Evolutionary conservation across 306 rosid genomes (phyloP).

Genomic region (Crotalaria pallida): DNA sequence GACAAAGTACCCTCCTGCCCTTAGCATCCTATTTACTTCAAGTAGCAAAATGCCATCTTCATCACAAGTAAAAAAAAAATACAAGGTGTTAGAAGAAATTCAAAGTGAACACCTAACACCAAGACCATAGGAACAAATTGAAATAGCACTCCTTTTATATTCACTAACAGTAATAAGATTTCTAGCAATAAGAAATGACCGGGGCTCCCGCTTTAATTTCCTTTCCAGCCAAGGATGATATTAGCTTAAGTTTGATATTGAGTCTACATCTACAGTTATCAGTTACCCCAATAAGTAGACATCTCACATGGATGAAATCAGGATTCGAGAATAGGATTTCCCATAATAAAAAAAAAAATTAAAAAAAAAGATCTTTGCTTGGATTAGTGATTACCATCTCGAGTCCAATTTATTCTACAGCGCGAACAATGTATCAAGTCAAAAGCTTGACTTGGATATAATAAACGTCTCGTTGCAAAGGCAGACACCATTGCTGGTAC

Average conservation of each 20-base stretch:
- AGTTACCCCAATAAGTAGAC: not conserved
- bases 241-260: not conserved
- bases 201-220: not conserved
- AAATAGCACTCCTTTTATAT: constrained; percentile 9
- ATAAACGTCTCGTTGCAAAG: constrained; percentile 77
- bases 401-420: constrained; percentile 94
- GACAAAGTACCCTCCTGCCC: constrained; percentile 94
- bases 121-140: not conserved
- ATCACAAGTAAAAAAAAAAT: constrained; percentile 25
- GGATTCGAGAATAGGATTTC: not conserved
- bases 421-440: constrained; percentile 96
- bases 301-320: constrained; percentile 13
- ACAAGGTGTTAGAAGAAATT: constrained; percentile 19
- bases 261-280: not conserved
- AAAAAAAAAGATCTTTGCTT: not conserved
- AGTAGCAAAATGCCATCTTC: constrained; percentile 87
- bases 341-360: not conserved
- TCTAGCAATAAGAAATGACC: not conserved
- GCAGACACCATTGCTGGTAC: constrained; percentile 96
- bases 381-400: constrained; percentile 48
- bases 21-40: constrained; percentile 89
- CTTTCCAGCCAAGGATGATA: constrained; percentile 2
- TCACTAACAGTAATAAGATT: not conserved
- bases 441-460: constrained; percentile 93
- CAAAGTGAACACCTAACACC: constrained; percentile 4